Conservation (phyloP, 2,329 filamentous ascomycete species). For the Ophiostoma sp. region DNA sequence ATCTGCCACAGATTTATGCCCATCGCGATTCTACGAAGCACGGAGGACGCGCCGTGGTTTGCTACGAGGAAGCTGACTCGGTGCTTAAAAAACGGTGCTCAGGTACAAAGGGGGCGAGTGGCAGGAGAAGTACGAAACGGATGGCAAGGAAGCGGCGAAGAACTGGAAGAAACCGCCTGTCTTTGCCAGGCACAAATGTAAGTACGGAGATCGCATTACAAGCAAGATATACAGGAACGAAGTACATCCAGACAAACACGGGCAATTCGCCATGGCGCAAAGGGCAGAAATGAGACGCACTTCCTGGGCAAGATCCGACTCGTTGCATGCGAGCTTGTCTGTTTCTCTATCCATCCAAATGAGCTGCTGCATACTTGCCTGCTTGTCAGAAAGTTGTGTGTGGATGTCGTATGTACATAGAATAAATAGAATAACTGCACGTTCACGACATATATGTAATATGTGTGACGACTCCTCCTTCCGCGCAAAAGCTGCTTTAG, state of each 20-base stretch:
- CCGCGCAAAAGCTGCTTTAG: neutral
- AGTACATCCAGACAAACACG: no score
- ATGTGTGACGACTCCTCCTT: neutral
- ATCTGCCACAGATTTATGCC: conserved; percentile 22
- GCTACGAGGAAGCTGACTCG: neutral
- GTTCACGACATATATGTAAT: neutral
- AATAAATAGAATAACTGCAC: neutral
- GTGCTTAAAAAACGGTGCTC: neutral
- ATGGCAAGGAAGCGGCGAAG: neutral
- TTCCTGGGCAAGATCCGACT: neutral
- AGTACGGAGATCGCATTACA: no score
- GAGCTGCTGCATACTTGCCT: neutral
- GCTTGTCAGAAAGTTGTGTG: no score
- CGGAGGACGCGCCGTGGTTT: neutral
- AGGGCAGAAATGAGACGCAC: neutral
- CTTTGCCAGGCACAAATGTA: no score
- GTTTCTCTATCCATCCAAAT: neutral
- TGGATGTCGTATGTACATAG: neutral
- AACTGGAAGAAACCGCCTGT: neutral
- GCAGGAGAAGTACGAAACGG: neutral
- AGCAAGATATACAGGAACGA: no score
- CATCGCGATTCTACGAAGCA: neutral
- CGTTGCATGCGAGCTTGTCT: neutral
- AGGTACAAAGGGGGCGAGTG: neutral
- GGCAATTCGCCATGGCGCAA: no score